Percentiles rank a stretch among this genome's conserved stretches.
phyloP scores from a whole-genome alignment of 2,329 filamentous ascomycete species.

The Aspergillus felis region DNA sequence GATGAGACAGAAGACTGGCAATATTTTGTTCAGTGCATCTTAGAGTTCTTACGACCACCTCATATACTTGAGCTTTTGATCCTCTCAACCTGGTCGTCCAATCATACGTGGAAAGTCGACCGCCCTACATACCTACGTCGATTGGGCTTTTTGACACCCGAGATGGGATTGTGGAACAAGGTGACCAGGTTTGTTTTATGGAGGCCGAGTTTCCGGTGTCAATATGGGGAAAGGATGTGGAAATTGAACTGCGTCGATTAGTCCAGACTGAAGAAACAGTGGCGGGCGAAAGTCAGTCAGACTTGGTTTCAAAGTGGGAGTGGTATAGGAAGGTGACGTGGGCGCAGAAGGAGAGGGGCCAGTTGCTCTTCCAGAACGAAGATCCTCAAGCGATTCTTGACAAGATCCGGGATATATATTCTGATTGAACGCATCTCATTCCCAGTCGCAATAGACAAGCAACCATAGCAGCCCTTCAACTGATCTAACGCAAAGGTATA shows the following conservation, averaged over 20 bases:
- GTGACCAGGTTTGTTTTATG: background rate
- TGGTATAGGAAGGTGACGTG: background rate
- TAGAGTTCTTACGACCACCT: background rate
- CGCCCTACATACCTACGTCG: background rate
- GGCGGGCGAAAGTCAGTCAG: background rate
- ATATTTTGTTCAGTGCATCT: background rate
- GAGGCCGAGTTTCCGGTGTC: background rate
- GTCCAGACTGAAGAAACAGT: background rate
- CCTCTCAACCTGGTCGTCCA: background rate
- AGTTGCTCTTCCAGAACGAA: background rate
- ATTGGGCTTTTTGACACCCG: background rate
- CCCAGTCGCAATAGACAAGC: no score
- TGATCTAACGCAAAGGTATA: no score
- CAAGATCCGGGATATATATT: background rate
- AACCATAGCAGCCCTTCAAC: no score
- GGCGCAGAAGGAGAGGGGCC: background rate
- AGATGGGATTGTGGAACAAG: background rate
- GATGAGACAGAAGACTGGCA: background rate
- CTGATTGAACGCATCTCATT: background rate
- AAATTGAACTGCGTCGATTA: background rate
- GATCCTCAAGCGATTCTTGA: background rate
- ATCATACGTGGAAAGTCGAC: background rate
- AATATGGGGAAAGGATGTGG: background rate
- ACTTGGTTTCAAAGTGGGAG: background rate
- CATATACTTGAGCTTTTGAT: background rate